Conservation (phyloP, 768 basidiomycete species). For the Podaxis sp. region DNA sequence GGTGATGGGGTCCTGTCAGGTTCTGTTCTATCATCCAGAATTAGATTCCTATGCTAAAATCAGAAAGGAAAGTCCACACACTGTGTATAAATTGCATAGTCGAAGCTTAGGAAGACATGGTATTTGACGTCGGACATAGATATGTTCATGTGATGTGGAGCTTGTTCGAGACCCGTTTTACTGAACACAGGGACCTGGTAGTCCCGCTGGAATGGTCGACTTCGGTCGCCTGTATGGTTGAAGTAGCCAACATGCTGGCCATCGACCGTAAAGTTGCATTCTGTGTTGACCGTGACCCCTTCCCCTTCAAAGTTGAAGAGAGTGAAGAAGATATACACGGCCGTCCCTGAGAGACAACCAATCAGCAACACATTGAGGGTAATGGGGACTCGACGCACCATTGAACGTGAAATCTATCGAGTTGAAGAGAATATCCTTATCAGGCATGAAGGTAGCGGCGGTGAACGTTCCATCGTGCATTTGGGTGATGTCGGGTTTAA, state of each 20-base stretch:
- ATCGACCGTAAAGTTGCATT: slow-evolving; percentile 26
- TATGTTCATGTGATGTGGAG: slow-evolving; percentile 12
- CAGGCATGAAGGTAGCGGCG: slow-evolving; percentile 31
- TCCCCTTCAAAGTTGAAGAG: slow-evolving; percentile 32
- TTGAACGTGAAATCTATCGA: slow-evolving; percentile 28
- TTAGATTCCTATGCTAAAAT: not conserved
- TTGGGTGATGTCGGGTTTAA: slow-evolving; percentile 22
- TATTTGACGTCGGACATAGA: slow-evolving; percentile 7
- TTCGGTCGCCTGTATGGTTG: slow-evolving; percentile 19
- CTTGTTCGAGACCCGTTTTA: slow-evolving; percentile 14
- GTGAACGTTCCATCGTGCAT: slow-evolving; percentile 30
- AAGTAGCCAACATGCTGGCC: slow-evolving; percentile 18
- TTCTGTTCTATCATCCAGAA: not conserved
- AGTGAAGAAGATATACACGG: slow-evolving; percentile 39
- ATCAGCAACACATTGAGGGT: not conserved
- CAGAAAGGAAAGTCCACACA: not conserved
- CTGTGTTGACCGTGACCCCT: slow-evolving; percentile 21
- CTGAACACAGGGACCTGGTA: slow-evolving; percentile 24
- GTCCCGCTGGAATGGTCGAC: slow-evolving; percentile 6
- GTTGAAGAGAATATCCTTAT: slow-evolving; percentile 20
- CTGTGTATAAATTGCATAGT: slow-evolving; percentile 19
- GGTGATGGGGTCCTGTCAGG: not conserved
- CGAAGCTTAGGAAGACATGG: slow-evolving; percentile 17
- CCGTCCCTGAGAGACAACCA: slow-evolving; percentile 24
- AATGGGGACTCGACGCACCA: slow-evolving; percentile 17